Evolutionary conservation across 1,284 basidiomycete genomes (phyloP).

Genomic region (Rhizoctonia solani): DNA sequence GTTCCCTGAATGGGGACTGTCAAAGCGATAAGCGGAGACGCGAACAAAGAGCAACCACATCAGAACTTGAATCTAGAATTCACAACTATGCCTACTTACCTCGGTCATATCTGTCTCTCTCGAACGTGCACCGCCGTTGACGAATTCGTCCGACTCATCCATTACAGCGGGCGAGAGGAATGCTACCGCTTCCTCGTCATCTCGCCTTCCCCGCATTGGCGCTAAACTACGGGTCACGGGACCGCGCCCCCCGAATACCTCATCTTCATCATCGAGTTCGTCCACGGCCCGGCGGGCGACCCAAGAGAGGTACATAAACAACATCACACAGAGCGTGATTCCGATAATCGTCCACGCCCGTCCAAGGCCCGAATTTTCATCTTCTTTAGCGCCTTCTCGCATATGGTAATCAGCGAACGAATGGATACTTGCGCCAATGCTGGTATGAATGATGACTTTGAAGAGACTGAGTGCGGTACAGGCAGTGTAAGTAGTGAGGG

Average conservation of each 20-base stretch:
- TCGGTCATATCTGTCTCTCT: slow-evolving; percentile 26
- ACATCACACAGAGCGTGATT: slow-evolving; percentile 69
- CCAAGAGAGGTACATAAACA: slow-evolving; percentile 77
- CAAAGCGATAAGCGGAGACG: slow-evolving; percentile 5
- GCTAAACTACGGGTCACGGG: slow-evolving; percentile 26
- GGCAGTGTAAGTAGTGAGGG: slow-evolving; percentile 72
- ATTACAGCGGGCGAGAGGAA: slow-evolving; percentile 37
- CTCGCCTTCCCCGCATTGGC: slow-evolving; percentile 33
- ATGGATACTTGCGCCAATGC: slow-evolving; percentile 78
- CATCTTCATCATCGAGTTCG: slow-evolving; percentile 46
- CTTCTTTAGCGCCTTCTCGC: slow-evolving; percentile 41
- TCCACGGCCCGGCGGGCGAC: slow-evolving; percentile 82
- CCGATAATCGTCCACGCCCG: slow-evolving; percentile 71
- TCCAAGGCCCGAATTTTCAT: slow-evolving; percentile 50
- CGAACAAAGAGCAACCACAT: slow-evolving; percentile 4
- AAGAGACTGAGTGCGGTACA: slow-evolving; percentile 83
- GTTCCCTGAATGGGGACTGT: slow-evolving; percentile 27
- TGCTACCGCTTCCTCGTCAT: slow-evolving; percentile 36
- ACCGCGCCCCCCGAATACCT: slow-evolving; percentile 31
- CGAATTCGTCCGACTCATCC: slow-evolving; percentile 37
- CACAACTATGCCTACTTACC: slow-evolving; percentile 16
- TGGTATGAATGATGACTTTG: slow-evolving; percentile 86
- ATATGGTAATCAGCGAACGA: slow-evolving; percentile 74
- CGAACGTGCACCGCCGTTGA: slow-evolving; percentile 25
- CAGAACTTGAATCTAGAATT: slow-evolving; percentile 7